Evolutionary conservation across 768 basidiomycete species (phyloP), one percentile per base, ranked within the genome.

Genomic region (Boletellus ananas): DNA sequence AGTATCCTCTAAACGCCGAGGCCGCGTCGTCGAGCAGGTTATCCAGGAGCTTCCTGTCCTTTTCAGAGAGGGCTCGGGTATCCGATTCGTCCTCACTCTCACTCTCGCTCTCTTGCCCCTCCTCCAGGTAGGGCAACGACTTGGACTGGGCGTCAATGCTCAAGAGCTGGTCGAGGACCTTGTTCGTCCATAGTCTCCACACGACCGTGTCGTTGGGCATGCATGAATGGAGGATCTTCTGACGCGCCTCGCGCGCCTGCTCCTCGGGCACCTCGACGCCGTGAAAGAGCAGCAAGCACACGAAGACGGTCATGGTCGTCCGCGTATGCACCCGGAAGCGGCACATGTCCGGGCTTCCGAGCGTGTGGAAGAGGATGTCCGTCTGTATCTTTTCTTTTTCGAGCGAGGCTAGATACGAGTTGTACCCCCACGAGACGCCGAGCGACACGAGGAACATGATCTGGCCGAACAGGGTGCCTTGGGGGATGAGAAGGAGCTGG

Each of bases 401-500:
- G 64, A 75, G 47, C 2, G 63, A 67, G 4, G 70, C 62, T 4
- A 69, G 52, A 40, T 61, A 70, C 0, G 62, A 58, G 34, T 68
- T 72, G 23, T 72, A 68, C 10, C 17, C 47, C 71, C 71, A 72
- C 0, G 69, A 72, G 2, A 58, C 55, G 5, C 46, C 59, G 39
- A 72, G 57, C 7, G 69, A 63, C 8, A 47, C 6, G 18, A 68
- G 46, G 43, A 72, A 71, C 66, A 71, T 59, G 41, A 63, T 49
- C 41, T 71, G 70, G 5, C 71, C 71, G 13, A 72, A 72, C 3
- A 71, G 59, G 3, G 54, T 34, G 9, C 61, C 62, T 52, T 67
- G 67, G 0, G 71, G 70, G 31, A 70, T 56, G 34, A 72, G 56
- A 23, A 71, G 56, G 14, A 70, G 63, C 33, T 71, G 71, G 18